Evolutionary conservation across 2,329 filamentous ascomycete species (phyloP).

Genomic region (Verticillium isaacii): DNA sequence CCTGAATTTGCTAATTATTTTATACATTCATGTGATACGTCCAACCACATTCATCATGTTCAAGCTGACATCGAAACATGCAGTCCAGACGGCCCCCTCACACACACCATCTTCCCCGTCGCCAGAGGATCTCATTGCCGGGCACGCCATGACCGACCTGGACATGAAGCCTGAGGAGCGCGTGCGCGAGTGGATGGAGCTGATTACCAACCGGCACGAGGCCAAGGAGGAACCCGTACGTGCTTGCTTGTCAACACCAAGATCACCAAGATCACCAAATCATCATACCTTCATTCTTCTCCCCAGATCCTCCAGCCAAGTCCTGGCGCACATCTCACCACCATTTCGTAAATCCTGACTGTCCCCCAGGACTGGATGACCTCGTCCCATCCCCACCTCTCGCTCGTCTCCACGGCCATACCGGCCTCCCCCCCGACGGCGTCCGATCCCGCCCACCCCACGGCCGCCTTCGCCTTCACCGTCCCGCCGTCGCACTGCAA

Average conservation of each 20-base stretch:
- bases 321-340: neutral
- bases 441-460: neutral
- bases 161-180: neutral
- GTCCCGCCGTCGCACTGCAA: conserved; percentile 50
- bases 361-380: neutral
- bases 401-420: neutral
- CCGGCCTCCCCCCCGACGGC: neutral
- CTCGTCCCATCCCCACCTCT: neutral
- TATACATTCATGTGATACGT: no score
- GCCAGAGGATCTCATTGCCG: neutral
- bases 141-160: neutral
- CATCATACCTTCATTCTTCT: neutral
- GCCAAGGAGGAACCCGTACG: neutral
- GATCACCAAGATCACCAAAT: neutral
- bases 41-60: neutral
- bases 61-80: neutral
- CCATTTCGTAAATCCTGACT: neutral
- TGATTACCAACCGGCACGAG: neutral
- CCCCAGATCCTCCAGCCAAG: neutral
- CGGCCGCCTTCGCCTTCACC: conserved; percentile 40
- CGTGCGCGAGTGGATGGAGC: neutral
- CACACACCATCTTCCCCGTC: neutral
- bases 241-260: neutral
- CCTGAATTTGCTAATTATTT: no score
- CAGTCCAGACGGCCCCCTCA: neutral